These are phyloP conservation scores for Flaveria trinervia DNA, from an alignment of 129 eudicot genomes.

Conservation along the genomic window DNA sequence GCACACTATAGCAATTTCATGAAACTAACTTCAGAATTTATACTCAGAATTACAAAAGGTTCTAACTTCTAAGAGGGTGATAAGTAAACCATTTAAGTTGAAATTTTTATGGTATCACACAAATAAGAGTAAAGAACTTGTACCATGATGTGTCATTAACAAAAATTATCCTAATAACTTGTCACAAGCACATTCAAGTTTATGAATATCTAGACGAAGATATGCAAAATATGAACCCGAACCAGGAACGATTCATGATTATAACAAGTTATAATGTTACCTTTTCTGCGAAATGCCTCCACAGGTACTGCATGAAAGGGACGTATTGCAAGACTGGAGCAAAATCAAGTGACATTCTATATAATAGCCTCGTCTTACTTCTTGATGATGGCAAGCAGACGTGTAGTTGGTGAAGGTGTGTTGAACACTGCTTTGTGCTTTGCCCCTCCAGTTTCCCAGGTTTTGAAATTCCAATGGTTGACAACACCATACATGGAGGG, in stretches of 20 bases:
- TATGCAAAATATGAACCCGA: not conserved
- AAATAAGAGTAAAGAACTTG: too few species aligned
- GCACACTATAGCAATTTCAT: not conserved
- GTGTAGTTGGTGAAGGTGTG: conserved; percentile 97
- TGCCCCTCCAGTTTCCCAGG: conserved; percentile 93
- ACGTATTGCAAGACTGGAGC: conserved; percentile 80
- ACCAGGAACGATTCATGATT: not conserved
- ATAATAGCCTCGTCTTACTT: conserved; percentile 74
- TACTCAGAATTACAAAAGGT: not conserved
- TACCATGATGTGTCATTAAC: not conserved
- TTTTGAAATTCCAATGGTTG: conserved; percentile 98
- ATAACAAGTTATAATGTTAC: conserved; percentile 36
- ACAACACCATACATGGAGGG: conserved; percentile 96
- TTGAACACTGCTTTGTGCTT: conserved; percentile 74
- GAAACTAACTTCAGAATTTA: not conserved
- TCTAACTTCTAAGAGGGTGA: not conserved
- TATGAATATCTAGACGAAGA: not conserved
- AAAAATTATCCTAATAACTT: not conserved
- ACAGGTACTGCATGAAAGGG: conserved; percentile 72
- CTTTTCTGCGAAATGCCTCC: conserved; percentile 95
- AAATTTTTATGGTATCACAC: not conserved
- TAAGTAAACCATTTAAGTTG: not conserved
- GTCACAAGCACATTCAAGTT: conserved; percentile 12
- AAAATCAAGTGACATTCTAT: conserved; percentile 96
- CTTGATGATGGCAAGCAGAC: conserved; percentile 87